Base-by-base conservation (phyloP, 1,139 yeast species). In the Lodderomyces pseudojiufengensis region DNA sequence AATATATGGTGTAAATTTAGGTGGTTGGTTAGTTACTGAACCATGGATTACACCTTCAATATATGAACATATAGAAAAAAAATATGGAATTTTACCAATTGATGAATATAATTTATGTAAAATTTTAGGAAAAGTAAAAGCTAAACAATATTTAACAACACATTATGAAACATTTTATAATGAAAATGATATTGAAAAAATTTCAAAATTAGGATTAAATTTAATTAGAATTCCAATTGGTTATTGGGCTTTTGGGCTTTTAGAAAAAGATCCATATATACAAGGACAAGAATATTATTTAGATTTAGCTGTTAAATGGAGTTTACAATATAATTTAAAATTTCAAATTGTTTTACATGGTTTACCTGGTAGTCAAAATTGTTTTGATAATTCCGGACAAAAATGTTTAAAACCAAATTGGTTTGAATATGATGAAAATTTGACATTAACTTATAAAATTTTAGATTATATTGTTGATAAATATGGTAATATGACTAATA, bases 301-400 rank as follows among this genome's bases (percentile, higher is more conserved):
- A 30, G 60, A 55, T 31, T 33, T 35, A 22, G 60, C 59, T 1
- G 42, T 56, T 24, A 46, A 34, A 14, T 56, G 61, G 61, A 50
- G 55, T 10, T 18, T 29, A 2, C 45, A 43, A 22, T 35, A 52
- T 37, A 45, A 41, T 4, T 39, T 56, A 16, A 41, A 45, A 33
- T 53, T 53, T 2, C 55, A 50, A 38, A 39, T 56, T 20, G 59
- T 54, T 41, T 35, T 56, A 15, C 61, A 56, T 39, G 60, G 60
- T 3, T 48, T 54, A 51, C 60, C 61, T 1, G 61, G 60, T 9
- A 54, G 59, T 7, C 61, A 56, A 37, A 56, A 56, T 39, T 61
- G 61, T 15, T 57, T 57, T 40, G 61, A 56, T 39, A 55, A 55
- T 40, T 51, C 57, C 6, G 61, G 61, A 1, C 29, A 41, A 27